Evolutionary conservation across 208 protist species (phyloP).

Genomic region (Leishmania amazonensis): DNA sequence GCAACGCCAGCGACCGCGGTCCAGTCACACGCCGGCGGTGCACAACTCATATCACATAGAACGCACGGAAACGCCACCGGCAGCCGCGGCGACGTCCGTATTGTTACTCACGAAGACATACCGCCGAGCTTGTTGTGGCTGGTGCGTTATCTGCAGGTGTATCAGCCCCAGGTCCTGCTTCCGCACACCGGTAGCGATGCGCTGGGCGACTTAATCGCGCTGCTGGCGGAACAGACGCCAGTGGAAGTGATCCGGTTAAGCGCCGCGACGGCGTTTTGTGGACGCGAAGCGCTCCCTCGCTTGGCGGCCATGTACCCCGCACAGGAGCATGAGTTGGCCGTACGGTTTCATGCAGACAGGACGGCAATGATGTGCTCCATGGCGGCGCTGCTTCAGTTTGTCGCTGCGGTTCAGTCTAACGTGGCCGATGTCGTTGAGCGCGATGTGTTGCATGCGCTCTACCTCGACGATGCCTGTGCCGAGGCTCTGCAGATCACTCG

Average conservation of each 20-base stretch:
- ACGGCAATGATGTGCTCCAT: constrained; percentile 76
- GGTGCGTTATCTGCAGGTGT: constrained; percentile 44
- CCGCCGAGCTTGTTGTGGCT: constrained; percentile 58
- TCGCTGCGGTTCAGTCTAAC: constrained; percentile 41
- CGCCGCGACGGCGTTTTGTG: constrained; percentile 41
- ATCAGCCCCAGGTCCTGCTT: constrained; percentile 46
- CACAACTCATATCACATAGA: neutral
- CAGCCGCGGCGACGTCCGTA: constrained; percentile 18
- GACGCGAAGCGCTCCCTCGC: constrained; percentile 38
- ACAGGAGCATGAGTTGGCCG: constrained; percentile 40
- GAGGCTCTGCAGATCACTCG: constrained; percentile 74
- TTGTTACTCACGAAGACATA: constrained; percentile 39
- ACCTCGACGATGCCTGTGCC: constrained; percentile 54
- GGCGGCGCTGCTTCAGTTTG: constrained; percentile 67
- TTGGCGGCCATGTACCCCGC: constrained; percentile 56
- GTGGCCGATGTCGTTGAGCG: constrained; percentile 77
- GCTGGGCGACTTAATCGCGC: constrained; percentile 35
- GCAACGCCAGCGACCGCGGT: neutral
- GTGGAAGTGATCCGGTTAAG: constrained; percentile 39
- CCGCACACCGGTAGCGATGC: constrained; percentile 36
- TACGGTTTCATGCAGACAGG: constrained; percentile 52
- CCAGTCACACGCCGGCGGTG: neutral
- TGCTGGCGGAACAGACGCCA: constrained; percentile 24
- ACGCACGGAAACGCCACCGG: neutral
- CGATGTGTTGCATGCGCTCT: constrained; percentile 53